Percentiles rank a stretch among this genome's conserved stretches.
These are phyloP conservation scores for Lobulomyces angularis DNA, from an alignment of 192 early-diverging fungal genomes.

Conservation along the genomic window DNA sequence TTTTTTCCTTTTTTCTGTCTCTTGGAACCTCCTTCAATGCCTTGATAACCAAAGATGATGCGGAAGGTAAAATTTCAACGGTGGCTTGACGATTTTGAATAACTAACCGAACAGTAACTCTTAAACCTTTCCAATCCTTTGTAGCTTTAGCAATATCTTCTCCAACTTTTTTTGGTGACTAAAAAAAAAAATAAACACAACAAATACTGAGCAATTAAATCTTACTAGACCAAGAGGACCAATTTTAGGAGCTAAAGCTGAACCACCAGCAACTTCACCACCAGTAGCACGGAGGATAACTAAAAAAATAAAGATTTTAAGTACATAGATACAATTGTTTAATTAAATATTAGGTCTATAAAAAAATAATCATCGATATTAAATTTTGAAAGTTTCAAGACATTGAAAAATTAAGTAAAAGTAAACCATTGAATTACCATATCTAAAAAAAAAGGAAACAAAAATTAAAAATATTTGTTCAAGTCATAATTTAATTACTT, in stretches of 20 bases:
- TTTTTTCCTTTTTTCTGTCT: conserved; percentile 99
- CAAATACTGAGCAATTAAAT: conserved; percentile 1
- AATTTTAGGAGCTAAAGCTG: conserved; percentile 97
- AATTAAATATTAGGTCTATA: too few species aligned
- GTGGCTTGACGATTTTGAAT: conserved; percentile 99
- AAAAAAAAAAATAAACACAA: background rate
- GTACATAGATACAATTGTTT: too few species aligned
- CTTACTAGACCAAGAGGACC: conserved; percentile 94
- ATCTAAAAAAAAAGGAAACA: too few species aligned
- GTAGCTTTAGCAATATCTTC: conserved; percentile 99
- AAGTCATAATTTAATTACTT: too few species aligned
- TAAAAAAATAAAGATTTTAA: conserved; percentile 16
- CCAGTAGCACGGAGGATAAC: conserved; percentile 94
- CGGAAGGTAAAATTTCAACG: conserved; percentile 90
- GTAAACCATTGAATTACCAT: too few species aligned
- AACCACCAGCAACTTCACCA: conserved; percentile 96
- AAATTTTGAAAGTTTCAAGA: too few species aligned
- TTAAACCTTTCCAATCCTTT: conserved; percentile 97
- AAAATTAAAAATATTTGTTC: too few species aligned
- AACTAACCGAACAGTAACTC: conserved; percentile 94
- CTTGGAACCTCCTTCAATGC: conserved; percentile 94
- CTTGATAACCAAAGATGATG: conserved; percentile 90
- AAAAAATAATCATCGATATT: too few species aligned
- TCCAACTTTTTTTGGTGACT: conserved; percentile 99
- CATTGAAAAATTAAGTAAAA: too few species aligned